Conservation (phyloP, 2,329 filamentous ascomycete species). For the Coniochaeta ligniaria region DNA sequence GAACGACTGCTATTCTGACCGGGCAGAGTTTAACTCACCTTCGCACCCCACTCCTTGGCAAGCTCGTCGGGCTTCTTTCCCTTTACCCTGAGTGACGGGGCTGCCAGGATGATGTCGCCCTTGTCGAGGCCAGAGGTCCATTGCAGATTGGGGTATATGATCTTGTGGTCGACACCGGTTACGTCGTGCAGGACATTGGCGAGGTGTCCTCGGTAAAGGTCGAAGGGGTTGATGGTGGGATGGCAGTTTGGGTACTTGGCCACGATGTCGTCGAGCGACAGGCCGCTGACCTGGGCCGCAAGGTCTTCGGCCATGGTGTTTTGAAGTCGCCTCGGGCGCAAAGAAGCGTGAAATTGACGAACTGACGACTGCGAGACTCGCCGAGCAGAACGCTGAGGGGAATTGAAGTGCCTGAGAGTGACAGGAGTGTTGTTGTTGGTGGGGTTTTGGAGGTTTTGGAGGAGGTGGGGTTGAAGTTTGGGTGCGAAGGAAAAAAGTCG, state of each 20-base stretch:
- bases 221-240: slow-evolving; percentile 66
- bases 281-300: slow-evolving; percentile 23
- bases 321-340: not conserved
- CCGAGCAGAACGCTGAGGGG: not conserved
- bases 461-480: slow-evolving; percentile 1
- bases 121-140: slow-evolving; percentile 77
- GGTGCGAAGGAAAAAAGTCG: not conserved
- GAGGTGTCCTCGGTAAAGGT: slow-evolving; percentile 74
- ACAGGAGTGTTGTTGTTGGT: slow-evolving; percentile 6
- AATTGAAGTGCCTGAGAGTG: slow-evolving; percentile 5
- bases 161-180: slow-evolving; percentile 60
- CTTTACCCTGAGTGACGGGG: slow-evolving; percentile 74
- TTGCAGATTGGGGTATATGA: slow-evolving; percentile 69
- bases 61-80: slow-evolving; percentile 58
- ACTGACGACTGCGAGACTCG: not conserved
- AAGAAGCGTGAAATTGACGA: not conserved
- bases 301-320: slow-evolving; percentile 22
- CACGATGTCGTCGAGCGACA: slow-evolving; percentile 25
- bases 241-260: slow-evolving; percentile 48
- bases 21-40: slow-evolving; percentile 33
- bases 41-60: slow-evolving; percentile 52
- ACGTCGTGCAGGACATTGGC: slow-evolving; percentile 60
- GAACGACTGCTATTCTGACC: not conserved
- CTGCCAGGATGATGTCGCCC: slow-evolving; percentile 72
- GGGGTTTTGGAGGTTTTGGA: slow-evolving; percentile 2